Evolutionary conservation across 768 basidiomycete genomes (phyloP).

Genomic region (Lentinula raphanica): DNA sequence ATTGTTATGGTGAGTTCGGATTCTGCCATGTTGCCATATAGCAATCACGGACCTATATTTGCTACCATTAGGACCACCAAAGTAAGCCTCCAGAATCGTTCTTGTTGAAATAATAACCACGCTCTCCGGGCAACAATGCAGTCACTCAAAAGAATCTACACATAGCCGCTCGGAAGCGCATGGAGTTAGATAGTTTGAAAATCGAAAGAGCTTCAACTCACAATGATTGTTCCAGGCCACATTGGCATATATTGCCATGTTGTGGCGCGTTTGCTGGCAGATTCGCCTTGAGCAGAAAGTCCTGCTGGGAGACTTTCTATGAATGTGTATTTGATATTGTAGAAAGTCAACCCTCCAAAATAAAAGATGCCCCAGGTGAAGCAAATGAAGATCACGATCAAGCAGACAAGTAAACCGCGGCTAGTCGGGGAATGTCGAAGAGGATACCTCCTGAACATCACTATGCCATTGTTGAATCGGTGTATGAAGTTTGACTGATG

Average conservation of each 20-base stretch:
- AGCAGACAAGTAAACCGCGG: background rate
- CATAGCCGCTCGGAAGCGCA: too few species aligned
- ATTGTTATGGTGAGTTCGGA: background rate
- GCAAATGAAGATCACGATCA: background rate
- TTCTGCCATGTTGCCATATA: too few species aligned
- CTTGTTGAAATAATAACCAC: background rate
- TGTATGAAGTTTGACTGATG: background rate
- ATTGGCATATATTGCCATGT: background rate
- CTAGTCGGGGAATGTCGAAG: background rate
- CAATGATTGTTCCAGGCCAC: background rate
- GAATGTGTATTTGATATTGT: background rate
- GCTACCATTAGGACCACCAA: background rate
- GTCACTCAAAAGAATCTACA: background rate
- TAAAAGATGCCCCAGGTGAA: background rate
- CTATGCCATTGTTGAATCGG: too few species aligned
- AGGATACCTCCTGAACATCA: background rate
- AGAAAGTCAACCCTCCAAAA: background rate
- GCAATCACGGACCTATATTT: background rate
- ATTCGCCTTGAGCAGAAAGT: background rate
- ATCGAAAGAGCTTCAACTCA: too few species aligned
- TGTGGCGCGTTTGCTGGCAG: background rate
- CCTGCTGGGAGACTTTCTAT: background rate
- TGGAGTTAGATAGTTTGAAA: too few species aligned
- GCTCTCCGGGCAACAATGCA: background rate
- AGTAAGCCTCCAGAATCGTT: background rate